Evolutionary conservation across 2,329 filamentous ascomycete genomes (phyloP), one percentile per base, ranked within the genome.

Genomic region (Tothia fuscella): DNA sequence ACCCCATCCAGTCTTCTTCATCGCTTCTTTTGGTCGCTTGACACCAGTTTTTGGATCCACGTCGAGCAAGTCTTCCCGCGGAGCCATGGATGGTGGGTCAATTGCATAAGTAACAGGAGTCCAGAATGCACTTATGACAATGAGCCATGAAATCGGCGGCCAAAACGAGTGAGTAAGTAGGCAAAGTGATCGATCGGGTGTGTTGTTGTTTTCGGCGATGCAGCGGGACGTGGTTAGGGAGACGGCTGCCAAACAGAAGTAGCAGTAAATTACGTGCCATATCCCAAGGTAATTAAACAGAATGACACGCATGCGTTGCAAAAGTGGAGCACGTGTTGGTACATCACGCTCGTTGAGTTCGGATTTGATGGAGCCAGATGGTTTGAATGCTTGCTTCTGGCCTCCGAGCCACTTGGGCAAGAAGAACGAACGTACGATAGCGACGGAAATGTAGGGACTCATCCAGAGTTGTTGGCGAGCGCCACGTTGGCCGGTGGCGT

Each of bases 61-160:
- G 4, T 63, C 58, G 33, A 80, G 59, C 12, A 80, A 57, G 5
- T 74, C 65, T 52, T 77, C 70, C 13, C 76, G 66, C 24, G 75
- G 69, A 0, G 74, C 72, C 60, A 76, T 68, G 3, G 52, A 58
- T 0, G 76, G 76, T 1, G 76, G 76, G 48, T 71, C 70, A 41
- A 79, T 70, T 19, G 74, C 72, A 51, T 80, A 80, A 1, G 64
- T 62, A 34, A 80, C 64, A 0, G 76, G 76, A 2, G 47, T 38
- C 34, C 40, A 40, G 21, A 47, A 48, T 9, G 48, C 44, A 16
- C 26, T 29, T n/a, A 39, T 16, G 12, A 45, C 29, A 21, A 49
- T 16, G 29, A 48, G 25, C 48, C 48, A 49, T 17, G 32, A n/a
- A 21, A 43, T 24, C 6, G 47, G 47, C 22, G 48, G 48, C 41